Conservation (phyloP, 2,329 filamentous ascomycete species). For the Capronia epimyces region DNA sequence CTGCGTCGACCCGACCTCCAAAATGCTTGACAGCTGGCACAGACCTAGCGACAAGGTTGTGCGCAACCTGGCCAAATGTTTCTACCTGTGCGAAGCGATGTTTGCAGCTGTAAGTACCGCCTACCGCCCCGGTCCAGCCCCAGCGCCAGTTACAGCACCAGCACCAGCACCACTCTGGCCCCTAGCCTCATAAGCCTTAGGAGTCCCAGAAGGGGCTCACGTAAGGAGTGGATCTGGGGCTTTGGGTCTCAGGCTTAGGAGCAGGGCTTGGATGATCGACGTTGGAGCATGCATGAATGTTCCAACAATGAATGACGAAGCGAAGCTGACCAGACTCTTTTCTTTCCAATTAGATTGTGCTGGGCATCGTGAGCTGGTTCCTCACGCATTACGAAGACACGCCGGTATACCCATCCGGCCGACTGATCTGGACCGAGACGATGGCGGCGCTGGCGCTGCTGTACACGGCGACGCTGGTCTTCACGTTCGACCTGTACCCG, state of each 20-base stretch:
- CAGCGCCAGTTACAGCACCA: too few species aligned
- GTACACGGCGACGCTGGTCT: not conserved
- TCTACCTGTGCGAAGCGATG: not conserved
- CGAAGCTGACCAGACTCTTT: not conserved
- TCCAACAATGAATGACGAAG: not conserved
- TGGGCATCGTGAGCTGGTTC: slow-evolving; percentile 12
- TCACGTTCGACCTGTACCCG: slow-evolving; percentile 3
- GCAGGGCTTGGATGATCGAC: too few species aligned
- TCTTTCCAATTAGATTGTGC: slow-evolving; percentile 1
- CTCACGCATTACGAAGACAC: slow-evolving; percentile 12
- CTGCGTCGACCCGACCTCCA: not conserved
- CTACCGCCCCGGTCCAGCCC: too few species aligned
- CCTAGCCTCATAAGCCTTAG: too few species aligned
- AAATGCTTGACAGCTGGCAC: not conserved
- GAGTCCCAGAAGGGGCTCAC: too few species aligned
- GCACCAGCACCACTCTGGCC: too few species aligned
- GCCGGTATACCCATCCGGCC: slow-evolving; percentile 9
- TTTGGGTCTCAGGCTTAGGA: too few species aligned
- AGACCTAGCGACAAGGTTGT: not conserved
- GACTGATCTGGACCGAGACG: slow-evolving; percentile 13
- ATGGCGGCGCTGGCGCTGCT: slow-evolving; percentile 9
- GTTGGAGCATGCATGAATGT: too few species aligned
- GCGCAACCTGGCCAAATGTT: not conserved
- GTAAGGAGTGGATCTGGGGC: too few species aligned
- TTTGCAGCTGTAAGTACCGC: not conserved